Evolutionary conservation across 2,329 filamentous ascomycete species (phyloP), one percentile per base, ranked within the genome.

Genomic region (Aspergillus uvarum): DNA sequence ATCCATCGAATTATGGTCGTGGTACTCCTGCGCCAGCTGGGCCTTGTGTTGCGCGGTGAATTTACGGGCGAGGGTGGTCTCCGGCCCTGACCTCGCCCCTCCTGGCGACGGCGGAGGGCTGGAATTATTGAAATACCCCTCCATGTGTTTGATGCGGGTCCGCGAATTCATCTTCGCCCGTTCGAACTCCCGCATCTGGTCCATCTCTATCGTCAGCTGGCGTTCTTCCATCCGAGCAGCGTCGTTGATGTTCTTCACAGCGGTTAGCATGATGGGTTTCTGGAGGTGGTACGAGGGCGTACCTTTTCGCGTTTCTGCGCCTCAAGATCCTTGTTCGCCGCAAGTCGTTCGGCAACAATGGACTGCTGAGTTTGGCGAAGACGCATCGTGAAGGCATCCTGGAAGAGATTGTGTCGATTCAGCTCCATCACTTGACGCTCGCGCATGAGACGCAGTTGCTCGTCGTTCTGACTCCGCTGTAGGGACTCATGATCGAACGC

Each of bases 61-160:
- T 44, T 69, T 72, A 24, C 78, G 76, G 42, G 70, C 58, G 10
- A 65, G 70, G 14, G 71, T 63, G 2, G 65, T 63, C 11, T 62
- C 38, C 52, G 53, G 62, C 11, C 67, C 63, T 50, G 67, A 65
- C 26, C 62, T 61, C 8, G 65, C 70, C 38, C 38, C 38, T 4
- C 64, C 65, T 5, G 67, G 65, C 24, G 72, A 73, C 21, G 67
- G 62, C 10, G 74, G 76, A 12, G 75, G 74, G 58, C 74, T 77
- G 3, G 74, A 69, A 52, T 73, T 79, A 57, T 68, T 74, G 57
- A 79, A 77, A 65, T 79, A 81, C 22, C 76, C 77, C 66, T 81
- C 78, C 79, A 81, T 81, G 54, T 81, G 74, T 55, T 78, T 78
- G 53, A 81, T 78, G 53, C 79, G 76, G 10, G 74, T 77, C 32